Percentiles rank a stretch among this genome's conserved stretches.
Evolutionary conservation across 805 yeast species (phyloP).

Genomic region (Starmerella stellata): DNA sequence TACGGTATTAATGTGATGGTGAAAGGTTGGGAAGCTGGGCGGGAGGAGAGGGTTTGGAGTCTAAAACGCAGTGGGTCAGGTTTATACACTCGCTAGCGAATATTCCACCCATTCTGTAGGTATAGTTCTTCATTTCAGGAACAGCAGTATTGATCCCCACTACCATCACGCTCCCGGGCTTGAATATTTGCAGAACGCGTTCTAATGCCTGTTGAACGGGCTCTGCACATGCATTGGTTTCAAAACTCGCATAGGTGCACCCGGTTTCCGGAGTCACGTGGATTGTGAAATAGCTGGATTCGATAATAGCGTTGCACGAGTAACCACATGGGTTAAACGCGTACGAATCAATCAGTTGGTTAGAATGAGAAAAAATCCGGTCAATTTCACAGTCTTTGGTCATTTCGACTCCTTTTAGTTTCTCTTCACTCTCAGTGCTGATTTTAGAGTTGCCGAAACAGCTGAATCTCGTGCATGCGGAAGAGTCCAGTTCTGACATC

Average conservation of each 20-base stretch:
- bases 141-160: constrained; percentile 19
- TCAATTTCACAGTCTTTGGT: constrained; percentile 47
- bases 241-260: constrained; percentile 93
- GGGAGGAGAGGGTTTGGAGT: too few relatives aligned
- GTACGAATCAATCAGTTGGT: constrained; percentile 53
- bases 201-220: not conserved
- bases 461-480: not conserved
- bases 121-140: not conserved
- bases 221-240: constrained; percentile 48
- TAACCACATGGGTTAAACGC: constrained; percentile 90
- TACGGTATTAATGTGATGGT: too few relatives aligned
- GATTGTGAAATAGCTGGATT: constrained; percentile 54
- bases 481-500: not conserved
- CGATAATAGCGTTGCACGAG: constrained; percentile 61
- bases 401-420: constrained; percentile 28
- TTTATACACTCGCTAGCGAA: not conserved
- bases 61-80: not conserved
- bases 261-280: constrained; percentile 90
- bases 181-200: constrained; percentile 40
- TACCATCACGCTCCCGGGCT: constrained; percentile 56
- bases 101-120: not conserved
- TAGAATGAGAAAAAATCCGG: constrained; percentile 30
- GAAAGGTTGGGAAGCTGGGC: too few relatives aligned
- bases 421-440: constrained; percentile 2
- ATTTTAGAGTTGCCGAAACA: constrained; percentile 11